Evolutionary conservation across 2,329 filamentous ascomycete species (phyloP).

Genomic region (Colletotrichum orchidophilum): DNA sequence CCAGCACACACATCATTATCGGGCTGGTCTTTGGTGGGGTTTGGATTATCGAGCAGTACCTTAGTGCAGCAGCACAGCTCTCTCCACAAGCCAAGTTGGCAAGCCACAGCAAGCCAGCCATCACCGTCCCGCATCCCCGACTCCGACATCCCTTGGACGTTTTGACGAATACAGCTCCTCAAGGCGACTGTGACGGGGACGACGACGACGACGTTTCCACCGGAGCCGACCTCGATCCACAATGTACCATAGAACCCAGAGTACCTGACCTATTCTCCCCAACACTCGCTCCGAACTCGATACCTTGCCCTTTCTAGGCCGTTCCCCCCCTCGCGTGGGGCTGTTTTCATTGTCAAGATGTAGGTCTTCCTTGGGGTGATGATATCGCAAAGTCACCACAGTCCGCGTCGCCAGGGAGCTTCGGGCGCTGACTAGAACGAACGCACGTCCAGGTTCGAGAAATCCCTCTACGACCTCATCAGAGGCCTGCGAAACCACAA

Average conservation of each 20-base stretch:
- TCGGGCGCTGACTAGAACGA: conserved; percentile 33
- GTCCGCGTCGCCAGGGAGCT: neutral
- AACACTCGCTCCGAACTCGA: conserved; percentile 1
- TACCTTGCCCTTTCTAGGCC: neutral
- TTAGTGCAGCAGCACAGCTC: conserved; percentile 1
- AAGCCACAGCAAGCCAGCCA: conserved; percentile 26
- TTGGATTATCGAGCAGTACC: conserved; percentile 8
- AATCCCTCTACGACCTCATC: conserved; percentile 98
- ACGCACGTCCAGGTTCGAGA: conserved; percentile 82
- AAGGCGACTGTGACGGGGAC: neutral
- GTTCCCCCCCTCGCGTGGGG: conserved; percentile 17
- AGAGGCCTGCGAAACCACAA: conserved; percentile 95
- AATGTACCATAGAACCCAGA: conserved; percentile 22
- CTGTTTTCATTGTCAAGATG: conserved; percentile 24
- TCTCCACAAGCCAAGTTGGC: conserved; percentile 31
- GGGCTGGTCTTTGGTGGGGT: conserved; percentile 20
- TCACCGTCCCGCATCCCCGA: conserved; percentile 18
- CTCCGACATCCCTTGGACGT: conserved; percentile 21
- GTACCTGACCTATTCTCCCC: conserved; percentile 17
- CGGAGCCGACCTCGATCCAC: conserved; percentile 8
- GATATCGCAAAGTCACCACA: neutral
- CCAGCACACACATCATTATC: conserved; percentile 2
- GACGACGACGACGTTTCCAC: neutral
- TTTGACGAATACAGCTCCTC: neutral
- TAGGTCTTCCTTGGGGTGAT: conserved; percentile 7